phyloP scores from a whole-genome alignment of 2,329 filamentous ascomycete species.

The Thermochaetoides dissita region DNA sequence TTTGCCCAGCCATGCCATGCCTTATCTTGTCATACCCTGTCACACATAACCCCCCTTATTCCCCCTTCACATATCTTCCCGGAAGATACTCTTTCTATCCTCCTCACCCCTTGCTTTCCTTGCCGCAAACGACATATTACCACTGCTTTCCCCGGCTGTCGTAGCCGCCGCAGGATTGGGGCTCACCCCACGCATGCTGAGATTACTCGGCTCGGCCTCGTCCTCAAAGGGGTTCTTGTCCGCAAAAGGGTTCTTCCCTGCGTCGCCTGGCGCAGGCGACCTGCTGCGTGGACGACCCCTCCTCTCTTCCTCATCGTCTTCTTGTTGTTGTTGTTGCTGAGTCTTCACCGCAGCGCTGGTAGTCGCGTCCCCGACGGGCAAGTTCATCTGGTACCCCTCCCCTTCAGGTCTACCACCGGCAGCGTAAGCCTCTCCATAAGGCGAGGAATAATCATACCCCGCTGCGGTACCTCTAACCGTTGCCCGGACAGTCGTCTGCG shows the following conservation, averaged over 20 bases:
- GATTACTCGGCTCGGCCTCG: conserved; percentile 45
- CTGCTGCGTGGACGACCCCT: conserved; percentile 31
- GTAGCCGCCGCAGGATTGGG: conserved; percentile 48
- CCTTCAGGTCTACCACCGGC: conserved; percentile 20
- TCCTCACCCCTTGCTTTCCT: conserved; percentile 3
- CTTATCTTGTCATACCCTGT: too few relatives aligned
- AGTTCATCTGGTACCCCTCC: conserved; percentile 36
- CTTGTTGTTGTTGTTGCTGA: conserved; percentile 16
- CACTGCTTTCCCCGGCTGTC: too few relatives aligned
- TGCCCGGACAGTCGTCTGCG: conserved; percentile 21
- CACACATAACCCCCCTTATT: too few relatives aligned
- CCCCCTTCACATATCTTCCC: conserved; percentile 7
- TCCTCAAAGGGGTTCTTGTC: conserved; percentile 54
- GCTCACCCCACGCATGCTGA: conserved; percentile 56
- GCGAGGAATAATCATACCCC: background rate
- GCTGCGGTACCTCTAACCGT: conserved; percentile 11
- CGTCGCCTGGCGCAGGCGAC: conserved; percentile 28
- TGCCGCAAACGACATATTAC: conserved; percentile 22
- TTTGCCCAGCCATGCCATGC: too few relatives aligned
- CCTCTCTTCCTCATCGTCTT: conserved; percentile 18
- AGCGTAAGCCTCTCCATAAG: background rate
- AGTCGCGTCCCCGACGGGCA: conserved; percentile 20
- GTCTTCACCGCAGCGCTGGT: conserved; percentile 15
- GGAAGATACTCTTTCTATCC: conserved; percentile 3
- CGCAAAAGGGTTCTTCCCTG: conserved; percentile 15